A percentile compares a stretch with the other conserved stretches of the same genome.
Conservation (phyloP, 768 basidiomycete species). For the Phaffia tasmanica region DNA sequence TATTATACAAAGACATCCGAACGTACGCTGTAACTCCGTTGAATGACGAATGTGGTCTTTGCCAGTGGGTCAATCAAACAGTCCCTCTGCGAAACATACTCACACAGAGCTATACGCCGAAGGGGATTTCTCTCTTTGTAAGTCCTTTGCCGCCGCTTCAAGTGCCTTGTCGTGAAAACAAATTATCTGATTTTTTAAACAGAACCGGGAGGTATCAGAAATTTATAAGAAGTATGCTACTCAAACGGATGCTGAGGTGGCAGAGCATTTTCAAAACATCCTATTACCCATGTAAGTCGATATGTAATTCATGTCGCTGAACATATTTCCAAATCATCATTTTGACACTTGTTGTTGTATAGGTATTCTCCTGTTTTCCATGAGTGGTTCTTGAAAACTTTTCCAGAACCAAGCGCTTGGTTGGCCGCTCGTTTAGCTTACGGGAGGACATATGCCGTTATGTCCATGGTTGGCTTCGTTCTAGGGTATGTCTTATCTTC, state of each 20-base stretch:
- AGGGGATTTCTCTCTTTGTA: slow-evolving; percentile 46
- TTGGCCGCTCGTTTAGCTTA: slow-evolving; percentile 76
- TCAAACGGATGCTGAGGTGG: slow-evolving; percentile 14
- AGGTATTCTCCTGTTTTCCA: slow-evolving; percentile 81
- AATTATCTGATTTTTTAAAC: not conserved
- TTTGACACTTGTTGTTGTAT: not conserved
- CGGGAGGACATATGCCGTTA: slow-evolving; percentile 81
- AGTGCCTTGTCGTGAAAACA: not conserved
- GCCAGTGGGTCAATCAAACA: slow-evolving; percentile 97
- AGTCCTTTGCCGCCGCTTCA: slow-evolving; percentile 28
- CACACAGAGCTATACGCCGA: slow-evolving; percentile 52
- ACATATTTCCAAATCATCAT: not conserved
- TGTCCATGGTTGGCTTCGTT: slow-evolving; percentile 97
- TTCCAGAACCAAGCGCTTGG: slow-evolving; percentile 95
- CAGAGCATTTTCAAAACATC: slow-evolving; percentile 7
- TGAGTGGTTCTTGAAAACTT: slow-evolving; percentile 94
- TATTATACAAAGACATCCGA: slow-evolving; percentile 57
- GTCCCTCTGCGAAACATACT: slow-evolving; percentile 68
- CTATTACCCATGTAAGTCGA: slow-evolving; percentile 9
- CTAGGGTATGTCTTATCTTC: slow-evolving; percentile 57
- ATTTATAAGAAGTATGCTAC: slow-evolving; percentile 19
- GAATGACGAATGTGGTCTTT: slow-evolving; percentile 93
- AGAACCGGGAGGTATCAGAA: slow-evolving; percentile 33
- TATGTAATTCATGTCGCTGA: not conserved
- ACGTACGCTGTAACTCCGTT: slow-evolving; percentile 98